Percentiles rank a stretch among this genome's conserved stretches.
Evolutionary conservation across 805 yeast genomes (phyloP).

Genomic region (Metschnikowia lochheadii): DNA sequence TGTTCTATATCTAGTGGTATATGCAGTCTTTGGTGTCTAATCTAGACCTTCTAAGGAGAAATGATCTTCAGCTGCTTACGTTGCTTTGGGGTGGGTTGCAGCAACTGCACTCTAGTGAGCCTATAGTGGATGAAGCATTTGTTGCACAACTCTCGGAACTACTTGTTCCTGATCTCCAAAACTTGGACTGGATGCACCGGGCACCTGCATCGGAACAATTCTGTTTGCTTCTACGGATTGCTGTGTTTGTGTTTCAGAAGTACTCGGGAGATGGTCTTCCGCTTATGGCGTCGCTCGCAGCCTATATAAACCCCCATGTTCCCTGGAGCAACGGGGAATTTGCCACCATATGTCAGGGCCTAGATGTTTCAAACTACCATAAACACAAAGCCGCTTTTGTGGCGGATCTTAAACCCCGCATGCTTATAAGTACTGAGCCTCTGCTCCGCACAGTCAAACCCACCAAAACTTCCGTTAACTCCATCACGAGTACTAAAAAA

Average conservation of each 20-base stretch:
- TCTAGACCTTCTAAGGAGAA: not conserved
- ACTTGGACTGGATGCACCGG: conserved; percentile 7
- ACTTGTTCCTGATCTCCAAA: not conserved
- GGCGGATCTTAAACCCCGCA: not conserved
- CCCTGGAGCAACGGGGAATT: conserved; percentile 25
- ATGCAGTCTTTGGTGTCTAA: not conserved
- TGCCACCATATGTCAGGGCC: conserved; percentile 2
- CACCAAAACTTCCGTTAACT: no score
- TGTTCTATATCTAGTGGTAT: no score
- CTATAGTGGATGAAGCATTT: not conserved
- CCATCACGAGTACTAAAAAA: no score
- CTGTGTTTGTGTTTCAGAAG: conserved; percentile 4
- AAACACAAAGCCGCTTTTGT: not conserved
- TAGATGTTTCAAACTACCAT: not conserved
- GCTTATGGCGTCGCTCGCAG: conserved; percentile 11
- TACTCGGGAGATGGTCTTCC: conserved; percentile 5
- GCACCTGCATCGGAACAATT: not conserved
- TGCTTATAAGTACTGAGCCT: not conserved
- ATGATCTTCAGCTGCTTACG: not conserved
- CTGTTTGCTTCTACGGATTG: conserved; percentile 6
- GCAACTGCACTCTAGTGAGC: not conserved
- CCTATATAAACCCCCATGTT: conserved; percentile 25
- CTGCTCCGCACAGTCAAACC: conserved; percentile 3
- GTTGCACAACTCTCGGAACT: conserved; percentile 2
- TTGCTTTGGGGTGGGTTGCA: not conserved